Percentiles rank a stretch among this genome's conserved stretches.
phyloP scores from a whole-genome alignment of 257 asterid genomes.

The Fraxinus pennsylvanica region DNA sequence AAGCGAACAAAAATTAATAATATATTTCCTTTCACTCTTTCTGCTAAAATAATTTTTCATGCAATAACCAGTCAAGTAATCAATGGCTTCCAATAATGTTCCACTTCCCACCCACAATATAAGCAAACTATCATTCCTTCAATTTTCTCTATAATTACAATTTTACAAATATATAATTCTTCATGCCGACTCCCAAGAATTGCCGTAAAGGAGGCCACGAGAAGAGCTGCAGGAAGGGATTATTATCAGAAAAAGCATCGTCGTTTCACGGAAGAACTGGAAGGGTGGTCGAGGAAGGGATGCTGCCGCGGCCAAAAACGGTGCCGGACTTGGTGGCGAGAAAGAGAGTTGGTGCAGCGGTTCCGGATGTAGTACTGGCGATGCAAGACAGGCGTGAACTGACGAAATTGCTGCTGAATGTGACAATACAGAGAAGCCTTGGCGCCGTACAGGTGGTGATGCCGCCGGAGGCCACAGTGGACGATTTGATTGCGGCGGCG shows the following conservation, averaged over 20 bases:
- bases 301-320: constrained; percentile 43
- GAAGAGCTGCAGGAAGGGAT: constrained; percentile 41
- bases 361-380: not conserved
- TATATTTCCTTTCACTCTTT: too few relatives aligned
- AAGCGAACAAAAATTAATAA: not conserved
- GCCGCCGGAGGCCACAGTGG: constrained; percentile 72
- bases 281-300: not conserved
- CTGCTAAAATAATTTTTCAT: not conserved
- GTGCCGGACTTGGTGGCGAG: constrained; percentile 39
- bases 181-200: constrained; percentile 43
- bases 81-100: not conserved
- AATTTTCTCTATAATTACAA: not conserved
- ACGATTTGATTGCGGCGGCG: constrained; percentile 66
- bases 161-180: not conserved
- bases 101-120: not conserved
- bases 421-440: constrained; percentile 74
- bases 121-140: not conserved
- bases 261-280: constrained; percentile 41
- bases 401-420: constrained; percentile 73
- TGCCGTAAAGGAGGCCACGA: constrained; percentile 28
- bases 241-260: constrained; percentile 34
- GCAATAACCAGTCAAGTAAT: not conserved
- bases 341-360: not conserved
- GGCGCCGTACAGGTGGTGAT: constrained; percentile 77
- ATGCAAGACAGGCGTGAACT: constrained; percentile 33